These are phyloP conservation scores for Danielia reshetovae DNA, from an alignment of 805 yeast species.

Conservation along the genomic window DNA sequence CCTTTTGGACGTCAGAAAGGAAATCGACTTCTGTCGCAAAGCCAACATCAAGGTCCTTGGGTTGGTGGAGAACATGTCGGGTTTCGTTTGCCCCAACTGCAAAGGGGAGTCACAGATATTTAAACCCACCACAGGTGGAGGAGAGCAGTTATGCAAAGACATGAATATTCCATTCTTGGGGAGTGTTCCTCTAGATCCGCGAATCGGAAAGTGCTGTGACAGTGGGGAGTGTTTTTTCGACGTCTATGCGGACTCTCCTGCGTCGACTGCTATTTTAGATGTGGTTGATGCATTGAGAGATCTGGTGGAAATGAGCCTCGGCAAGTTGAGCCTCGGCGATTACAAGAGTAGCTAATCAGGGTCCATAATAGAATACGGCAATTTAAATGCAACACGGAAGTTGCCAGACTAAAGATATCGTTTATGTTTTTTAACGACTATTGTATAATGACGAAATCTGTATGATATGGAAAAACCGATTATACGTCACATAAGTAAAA, in stretches of 20 bases:
- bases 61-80: constrained; percentile 95
- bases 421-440: too few relatives aligned
- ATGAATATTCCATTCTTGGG: constrained; percentile 78
- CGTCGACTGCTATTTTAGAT: constrained; percentile 76
- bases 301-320: constrained; percentile 36
- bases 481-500: too few relatives aligned
- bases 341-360: too few relatives aligned
- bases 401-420: too few relatives aligned
- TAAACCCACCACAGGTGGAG: constrained; percentile 97
- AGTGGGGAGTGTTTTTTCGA: constrained; percentile 81
- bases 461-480: too few relatives aligned
- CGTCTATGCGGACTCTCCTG: constrained; percentile 85
- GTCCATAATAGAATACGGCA: too few relatives aligned
- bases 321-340: constrained; percentile 9
- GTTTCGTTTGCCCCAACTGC: constrained; percentile 95
- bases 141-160: constrained; percentile 77
- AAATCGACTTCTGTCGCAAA: constrained; percentile 89
- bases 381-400: too few relatives aligned
- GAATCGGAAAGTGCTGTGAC: constrained; percentile 89
- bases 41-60: constrained; percentile 87
- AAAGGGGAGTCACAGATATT: constrained; percentile 86
- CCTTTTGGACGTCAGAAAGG: constrained; percentile 89
- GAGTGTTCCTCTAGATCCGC: constrained; percentile 91
- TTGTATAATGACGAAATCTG: too few relatives aligned
- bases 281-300: constrained; percentile 75